Conservation (phyloP, 2,329 filamentous ascomycete genomes). For the Sporothrix brasiliensis region DNA sequence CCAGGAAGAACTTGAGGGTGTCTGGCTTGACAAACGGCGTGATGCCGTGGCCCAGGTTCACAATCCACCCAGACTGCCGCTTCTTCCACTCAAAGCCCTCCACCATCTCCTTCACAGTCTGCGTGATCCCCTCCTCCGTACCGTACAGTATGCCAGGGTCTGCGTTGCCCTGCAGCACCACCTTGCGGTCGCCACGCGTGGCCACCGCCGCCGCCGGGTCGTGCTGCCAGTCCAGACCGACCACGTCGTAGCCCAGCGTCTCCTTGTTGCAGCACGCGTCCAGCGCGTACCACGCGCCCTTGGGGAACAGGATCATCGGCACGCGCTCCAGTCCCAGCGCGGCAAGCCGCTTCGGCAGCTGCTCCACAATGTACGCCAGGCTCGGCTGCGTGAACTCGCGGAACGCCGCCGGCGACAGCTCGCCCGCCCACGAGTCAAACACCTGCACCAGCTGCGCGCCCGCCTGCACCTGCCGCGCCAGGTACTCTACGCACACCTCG, state of each 20-base stretch:
- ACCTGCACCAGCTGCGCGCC: conserved; percentile 95
- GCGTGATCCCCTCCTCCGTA: conserved; percentile 75
- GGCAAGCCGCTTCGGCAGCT: conserved; percentile 73
- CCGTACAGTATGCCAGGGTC: conserved; percentile 94
- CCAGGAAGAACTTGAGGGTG: conserved; percentile 88
- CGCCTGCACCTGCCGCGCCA: conserved; percentile 88
- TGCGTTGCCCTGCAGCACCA: conserved; percentile 91
- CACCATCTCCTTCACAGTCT: conserved; percentile 83
- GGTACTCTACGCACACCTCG: conserved; percentile 90
- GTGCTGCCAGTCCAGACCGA: conserved; percentile 93
- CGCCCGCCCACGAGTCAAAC: conserved; percentile 97
- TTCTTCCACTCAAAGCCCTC: conserved; percentile 74
- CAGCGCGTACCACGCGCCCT: conserved; percentile 94
- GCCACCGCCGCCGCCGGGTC: conserved; percentile 82
- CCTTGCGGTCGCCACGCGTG: conserved; percentile 71
- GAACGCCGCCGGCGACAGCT: conserved; percentile 83
- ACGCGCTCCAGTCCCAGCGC: conserved; percentile 77
- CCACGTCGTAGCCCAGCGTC: conserved; percentile 72
- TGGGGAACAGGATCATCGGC: conserved; percentile 97
- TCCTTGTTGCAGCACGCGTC: conserved; percentile 74
- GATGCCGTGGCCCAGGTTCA: conserved; percentile 92
- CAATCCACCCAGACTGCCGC: conserved; percentile 92
- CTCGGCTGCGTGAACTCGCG: conserved; percentile 84
- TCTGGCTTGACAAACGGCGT: conserved; percentile 95
- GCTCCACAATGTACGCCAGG: conserved; percentile 77